A percentile compares a stretch with the other conserved stretches of the same genome.
Conservation (phyloP, 257 asterid species). For the Capsicum rhomboideum region DNA sequence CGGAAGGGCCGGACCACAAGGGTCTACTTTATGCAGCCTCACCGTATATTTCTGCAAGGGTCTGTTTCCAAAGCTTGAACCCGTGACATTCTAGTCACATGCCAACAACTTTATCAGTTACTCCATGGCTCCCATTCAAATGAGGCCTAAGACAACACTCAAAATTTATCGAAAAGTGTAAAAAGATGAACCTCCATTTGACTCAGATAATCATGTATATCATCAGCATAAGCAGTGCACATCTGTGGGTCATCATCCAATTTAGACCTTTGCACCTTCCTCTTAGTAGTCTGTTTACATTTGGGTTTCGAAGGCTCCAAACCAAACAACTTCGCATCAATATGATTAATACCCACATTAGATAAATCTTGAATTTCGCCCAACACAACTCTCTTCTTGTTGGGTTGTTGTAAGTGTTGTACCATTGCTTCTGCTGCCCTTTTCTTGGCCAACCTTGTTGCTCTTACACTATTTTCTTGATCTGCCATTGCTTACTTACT, state of each 20-base stretch:
- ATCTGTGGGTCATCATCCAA: conserved; percentile 23
- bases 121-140: no score
- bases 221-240: conserved; percentile 16
- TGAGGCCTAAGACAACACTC: neutral
- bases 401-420: neutral
- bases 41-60: no score
- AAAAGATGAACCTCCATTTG: conserved; percentile 9
- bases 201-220: conserved; percentile 15
- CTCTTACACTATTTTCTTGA: conserved; percentile 6
- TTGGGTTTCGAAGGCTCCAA: neutral
- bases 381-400: conserved; percentile 18
- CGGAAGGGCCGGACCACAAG: no score
- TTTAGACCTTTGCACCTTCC: neutral
- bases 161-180: neutral
- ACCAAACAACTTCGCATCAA: neutral
- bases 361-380: conserved; percentile 2
- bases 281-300: neutral
- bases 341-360: neutral
- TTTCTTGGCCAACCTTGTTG: conserved; percentile 16
- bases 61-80: no score
- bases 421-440: conserved; percentile 15
- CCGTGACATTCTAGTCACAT: no score
- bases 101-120: no score
- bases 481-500: conserved; percentile 5
- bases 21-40: no score